These are phyloP conservation scores for Arxiozyma bovina DNA, from an alignment of 1,139 yeast genomes.

Conservation along the genomic window DNA sequence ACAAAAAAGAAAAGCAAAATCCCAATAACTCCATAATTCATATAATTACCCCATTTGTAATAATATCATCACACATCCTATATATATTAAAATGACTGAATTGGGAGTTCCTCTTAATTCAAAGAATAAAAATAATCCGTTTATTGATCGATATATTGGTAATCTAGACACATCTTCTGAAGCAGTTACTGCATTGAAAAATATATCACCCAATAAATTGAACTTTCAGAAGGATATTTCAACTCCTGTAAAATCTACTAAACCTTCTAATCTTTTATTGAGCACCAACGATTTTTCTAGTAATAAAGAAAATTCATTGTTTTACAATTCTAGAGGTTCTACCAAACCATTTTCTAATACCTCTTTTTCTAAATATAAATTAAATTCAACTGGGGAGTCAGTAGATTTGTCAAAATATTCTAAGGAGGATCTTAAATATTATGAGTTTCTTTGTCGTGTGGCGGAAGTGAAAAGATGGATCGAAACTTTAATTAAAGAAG, in stretches of 20 bases:
- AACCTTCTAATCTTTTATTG: neutral
- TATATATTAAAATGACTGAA: conserved; percentile 7
- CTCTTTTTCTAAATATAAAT: conserved; percentile 1
- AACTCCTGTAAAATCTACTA: neutral
- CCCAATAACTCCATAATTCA: neutral
- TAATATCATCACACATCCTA: neutral
- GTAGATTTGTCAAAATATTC: conserved; percentile 14
- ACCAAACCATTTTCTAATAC: neutral
- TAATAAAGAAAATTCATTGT: conserved; percentile 6
- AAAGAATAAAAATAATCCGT: conserved; percentile 13
- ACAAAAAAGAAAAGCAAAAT: too few species aligned
- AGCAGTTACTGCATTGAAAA: conserved; percentile 18
- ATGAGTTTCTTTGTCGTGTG: conserved; percentile 83
- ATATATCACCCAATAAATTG: conserved; percentile 3
- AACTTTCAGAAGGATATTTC: conserved; percentile 7
- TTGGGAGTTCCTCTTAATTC: conserved; percentile 13
- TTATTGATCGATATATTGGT: conserved; percentile 25
- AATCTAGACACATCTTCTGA: conserved; percentile 14
- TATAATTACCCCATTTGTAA: neutral
- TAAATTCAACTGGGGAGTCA: neutral
- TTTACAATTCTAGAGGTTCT: conserved; percentile 1
- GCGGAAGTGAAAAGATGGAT: conserved; percentile 79
- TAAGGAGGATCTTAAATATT: conserved; percentile 37
- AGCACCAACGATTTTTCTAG: neutral
- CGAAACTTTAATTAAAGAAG: conserved; percentile 46